A percentile compares a stretch with the other conserved stretches of the same genome.
phyloP scores from a whole-genome alignment of 2,329 filamentous ascomycete genomes.

The Aspergillus piperis region DNA sequence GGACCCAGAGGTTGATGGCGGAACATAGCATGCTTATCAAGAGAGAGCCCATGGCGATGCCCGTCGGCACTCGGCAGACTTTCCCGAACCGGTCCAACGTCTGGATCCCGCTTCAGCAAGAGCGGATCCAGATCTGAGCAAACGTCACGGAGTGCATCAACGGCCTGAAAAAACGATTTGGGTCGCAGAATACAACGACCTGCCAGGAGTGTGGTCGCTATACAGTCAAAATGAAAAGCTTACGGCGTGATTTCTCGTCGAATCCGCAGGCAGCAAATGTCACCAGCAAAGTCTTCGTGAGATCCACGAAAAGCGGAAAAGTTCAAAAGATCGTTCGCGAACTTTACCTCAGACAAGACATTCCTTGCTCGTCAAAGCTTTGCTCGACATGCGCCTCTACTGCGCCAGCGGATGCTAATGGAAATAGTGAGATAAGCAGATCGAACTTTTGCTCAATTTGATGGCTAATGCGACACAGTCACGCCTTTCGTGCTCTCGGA shows the following conservation, averaged over 20 bases:
- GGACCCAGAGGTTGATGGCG: neutral
- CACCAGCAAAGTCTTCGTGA: conserved; percentile 92
- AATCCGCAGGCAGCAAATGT: conserved; percentile 69
- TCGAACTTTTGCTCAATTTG: neutral
- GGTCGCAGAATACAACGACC: conserved; percentile 8
- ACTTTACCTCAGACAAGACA: conserved; percentile 92
- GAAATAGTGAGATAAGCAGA: conserved; percentile 60
- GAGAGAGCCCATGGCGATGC: neutral
- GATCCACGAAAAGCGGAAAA: conserved; percentile 92
- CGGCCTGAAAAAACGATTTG: conserved; percentile 24
- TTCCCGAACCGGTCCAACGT: conserved; percentile 24
- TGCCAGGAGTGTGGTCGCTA: conserved; percentile 11
- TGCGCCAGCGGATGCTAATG: conserved; percentile 77
- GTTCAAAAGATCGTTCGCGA: conserved; percentile 98
- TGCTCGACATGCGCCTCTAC: conserved; percentile 73
- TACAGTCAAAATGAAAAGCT: conserved; percentile 57
- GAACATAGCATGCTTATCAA: conserved; percentile 4
- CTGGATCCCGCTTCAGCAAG: conserved; percentile 17
- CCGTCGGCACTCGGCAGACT: conserved; percentile 22
- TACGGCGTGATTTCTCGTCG: conserved; percentile 58
- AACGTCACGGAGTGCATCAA: conserved; percentile 18
- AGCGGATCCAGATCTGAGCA: conserved; percentile 16
- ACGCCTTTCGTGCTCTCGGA: conserved; percentile 85
- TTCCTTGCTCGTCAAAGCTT: conserved; percentile 91
- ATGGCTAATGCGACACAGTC: conserved; percentile 52